Evolutionary conservation across 768 basidiomycete genomes (phyloP).

Genomic region (Mycena belliarum): DNA sequence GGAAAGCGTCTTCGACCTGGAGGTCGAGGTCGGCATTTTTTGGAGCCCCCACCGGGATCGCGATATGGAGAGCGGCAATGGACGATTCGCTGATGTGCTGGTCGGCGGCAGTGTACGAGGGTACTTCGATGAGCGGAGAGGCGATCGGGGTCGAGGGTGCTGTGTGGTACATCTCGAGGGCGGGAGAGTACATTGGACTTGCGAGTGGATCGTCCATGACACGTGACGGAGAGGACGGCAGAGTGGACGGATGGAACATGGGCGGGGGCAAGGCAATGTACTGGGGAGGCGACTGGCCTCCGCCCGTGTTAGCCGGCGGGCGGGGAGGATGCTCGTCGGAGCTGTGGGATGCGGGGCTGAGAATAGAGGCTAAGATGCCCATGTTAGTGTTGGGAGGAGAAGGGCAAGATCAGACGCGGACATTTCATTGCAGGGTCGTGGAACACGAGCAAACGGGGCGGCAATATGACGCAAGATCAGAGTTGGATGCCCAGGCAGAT

Average conservation of each 20-base stretch:
- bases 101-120: slow-evolving; percentile 40
- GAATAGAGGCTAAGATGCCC: slow-evolving; percentile 21
- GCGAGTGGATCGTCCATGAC: slow-evolving; percentile 35
- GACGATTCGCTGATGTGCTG: slow-evolving; percentile 35
- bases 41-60: slow-evolving; percentile 26
- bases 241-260: slow-evolving; percentile 30
- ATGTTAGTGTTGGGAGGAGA: slow-evolving; percentile 16
- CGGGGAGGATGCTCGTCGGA: slow-evolving; percentile 9
- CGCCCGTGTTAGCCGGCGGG: slow-evolving; percentile 22
- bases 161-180: slow-evolving; percentile 43
- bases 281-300: slow-evolving; percentile 30
- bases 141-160: slow-evolving; percentile 49
- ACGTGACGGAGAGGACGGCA: slow-evolving; percentile 34
- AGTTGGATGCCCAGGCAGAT: slow-evolving; percentile 5
- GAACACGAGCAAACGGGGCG: slow-evolving; percentile 23
- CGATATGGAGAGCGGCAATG: slow-evolving; percentile 22
- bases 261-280: slow-evolving; percentile 35
- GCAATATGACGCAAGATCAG: slow-evolving; percentile 21
- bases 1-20: slow-evolving; percentile 39
- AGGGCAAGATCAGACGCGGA: background rate
- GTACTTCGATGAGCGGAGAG: slow-evolving; percentile 31
- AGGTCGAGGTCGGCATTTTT: slow-evolving; percentile 8
- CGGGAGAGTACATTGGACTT: slow-evolving; percentile 39
- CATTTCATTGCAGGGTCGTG: slow-evolving; percentile 13
- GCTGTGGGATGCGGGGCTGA: background rate